Base-by-base conservation (phyloP, 345 rosid genomes). In the Brassica nigra region DNA sequence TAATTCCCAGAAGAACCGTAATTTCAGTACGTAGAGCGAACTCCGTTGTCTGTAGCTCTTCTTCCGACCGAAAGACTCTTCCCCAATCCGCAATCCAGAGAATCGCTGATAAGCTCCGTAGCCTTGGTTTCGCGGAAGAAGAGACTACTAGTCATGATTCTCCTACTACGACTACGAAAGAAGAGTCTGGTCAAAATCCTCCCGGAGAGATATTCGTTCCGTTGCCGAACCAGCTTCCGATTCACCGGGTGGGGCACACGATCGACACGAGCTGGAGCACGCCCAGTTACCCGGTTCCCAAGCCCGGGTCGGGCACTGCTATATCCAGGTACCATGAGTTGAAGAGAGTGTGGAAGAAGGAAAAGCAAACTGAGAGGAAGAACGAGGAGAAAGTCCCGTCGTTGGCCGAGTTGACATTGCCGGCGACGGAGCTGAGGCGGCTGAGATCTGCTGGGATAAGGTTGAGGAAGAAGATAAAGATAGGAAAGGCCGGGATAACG, bases 241-340 rank as follows among this genome's bases (percentile, higher is more conserved):
- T 86, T 79, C 62, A 83, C 80, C 88, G 97, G 47, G 94, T 95
- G 70, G 99, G 99, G 2, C 95, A 95, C 78, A 92, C 95, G n/a
- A 77, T 95, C 16, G 99, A 95, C 80, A 71, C 91, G 31, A 95
- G 95, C 92, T 95, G 99, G 99, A 90, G 92, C 85, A 86, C 94
- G 28, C 97, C 99, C 3, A 89, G 90, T 80, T 90, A 87, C 62
- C 97, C 98, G 1, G 92, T 92, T 5, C 94, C 96, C 6, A 82
- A 68, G 1, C 97, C 97, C 14, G 96, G 97, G 23, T 86, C 97
- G 2, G 93, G 94, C 20, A 80, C 85, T 49, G 87, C 89, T 20
- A 86, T 94, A 4, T 83, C 76, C 27, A 83, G 94, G 90, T 86
- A 84, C 58, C 82, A 86, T 70, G 88, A 86, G 81, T 8, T 89